Conservation (phyloP, 257 asterid genomes). For the Cynanchum wilfordii region DNA sequence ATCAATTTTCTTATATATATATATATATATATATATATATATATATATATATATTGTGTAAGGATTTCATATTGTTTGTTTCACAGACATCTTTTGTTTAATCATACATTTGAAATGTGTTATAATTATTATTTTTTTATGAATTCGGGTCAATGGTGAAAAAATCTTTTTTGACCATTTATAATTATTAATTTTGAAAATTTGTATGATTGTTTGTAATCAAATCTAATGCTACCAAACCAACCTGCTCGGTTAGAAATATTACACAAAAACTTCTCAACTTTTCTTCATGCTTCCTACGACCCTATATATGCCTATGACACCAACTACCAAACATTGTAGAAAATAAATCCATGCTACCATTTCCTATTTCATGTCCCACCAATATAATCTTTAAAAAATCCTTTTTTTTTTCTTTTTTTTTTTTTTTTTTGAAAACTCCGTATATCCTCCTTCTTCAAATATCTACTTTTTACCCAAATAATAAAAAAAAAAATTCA, state of each 20-base stretch:
- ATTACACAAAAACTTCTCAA: not conserved
- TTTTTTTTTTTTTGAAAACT: too few relatives aligned
- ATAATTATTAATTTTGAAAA: not conserved
- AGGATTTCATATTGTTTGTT: too few relatives aligned
- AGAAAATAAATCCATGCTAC: not conserved
- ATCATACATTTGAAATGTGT: too few relatives aligned
- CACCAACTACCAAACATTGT: not conserved
- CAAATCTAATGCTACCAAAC: conserved; percentile 11
- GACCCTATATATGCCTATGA: not conserved
- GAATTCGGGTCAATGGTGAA: not conserved
- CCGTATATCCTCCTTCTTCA: too few relatives aligned
- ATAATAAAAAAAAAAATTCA: too few relatives aligned
- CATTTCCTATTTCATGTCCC: not conserved
- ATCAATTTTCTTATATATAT: too few relatives aligned
- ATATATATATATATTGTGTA: too few relatives aligned
- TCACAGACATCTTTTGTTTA: too few relatives aligned
- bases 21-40: too few relatives aligned
- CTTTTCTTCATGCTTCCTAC: not conserved
- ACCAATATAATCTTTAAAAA: not conserved
- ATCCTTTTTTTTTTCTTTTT: too few relatives aligned
- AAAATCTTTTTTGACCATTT: not conserved
- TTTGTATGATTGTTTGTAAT: not conserved
- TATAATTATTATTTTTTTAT: too few relatives aligned
- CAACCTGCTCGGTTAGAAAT: conserved; percentile 8
- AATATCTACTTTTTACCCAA: too few relatives aligned